phyloP scores from a whole-genome alignment of 23 red algal species.

The Cyanidioschyzon merolae region DNA sequence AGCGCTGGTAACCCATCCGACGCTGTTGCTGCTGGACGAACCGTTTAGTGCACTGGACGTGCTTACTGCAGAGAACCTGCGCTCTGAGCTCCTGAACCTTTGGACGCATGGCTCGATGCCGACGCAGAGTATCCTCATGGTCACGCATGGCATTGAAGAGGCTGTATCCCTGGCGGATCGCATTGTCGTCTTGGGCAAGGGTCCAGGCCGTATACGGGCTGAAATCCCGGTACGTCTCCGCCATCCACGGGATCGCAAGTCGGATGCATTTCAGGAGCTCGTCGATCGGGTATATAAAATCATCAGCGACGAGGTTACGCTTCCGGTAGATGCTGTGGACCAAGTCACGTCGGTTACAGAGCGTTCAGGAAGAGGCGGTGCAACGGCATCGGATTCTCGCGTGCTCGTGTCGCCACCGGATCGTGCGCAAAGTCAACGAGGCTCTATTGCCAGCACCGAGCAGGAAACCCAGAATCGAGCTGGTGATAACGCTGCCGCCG shows the following conservation, averaged over 20 bases:
- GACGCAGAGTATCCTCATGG: slow-evolving; percentile 72
- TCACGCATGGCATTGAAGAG: slow-evolving; percentile 98
- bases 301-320: slow-evolving; percentile 21
- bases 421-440: background rate
- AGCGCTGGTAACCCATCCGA: slow-evolving; percentile 81
- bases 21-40: slow-evolving; percentile 85
- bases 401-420: background rate
- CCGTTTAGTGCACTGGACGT: slow-evolving; percentile 94
- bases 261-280: slow-evolving; percentile 58
- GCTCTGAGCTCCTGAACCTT: slow-evolving; percentile 79
- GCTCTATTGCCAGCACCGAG: background rate
- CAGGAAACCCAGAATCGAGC: background rate
- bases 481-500: background rate
- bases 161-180: slow-evolving; percentile 84
- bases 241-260: slow-evolving; percentile 82
- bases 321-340: background rate
- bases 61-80: slow-evolving; percentile 94
- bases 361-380: background rate
- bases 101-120: slow-evolving; percentile 87
- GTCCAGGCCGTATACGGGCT: slow-evolving; percentile 70
- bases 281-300: slow-evolving; percentile 88
- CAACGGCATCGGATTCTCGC: background rate
- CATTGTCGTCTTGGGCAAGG: slow-evolving; percentile 68
- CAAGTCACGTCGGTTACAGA: background rate
- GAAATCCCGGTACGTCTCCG: slow-evolving; percentile 46